Conservation (phyloP, 768 basidiomycete species). For the Psilocybe subaeruginosa region DNA sequence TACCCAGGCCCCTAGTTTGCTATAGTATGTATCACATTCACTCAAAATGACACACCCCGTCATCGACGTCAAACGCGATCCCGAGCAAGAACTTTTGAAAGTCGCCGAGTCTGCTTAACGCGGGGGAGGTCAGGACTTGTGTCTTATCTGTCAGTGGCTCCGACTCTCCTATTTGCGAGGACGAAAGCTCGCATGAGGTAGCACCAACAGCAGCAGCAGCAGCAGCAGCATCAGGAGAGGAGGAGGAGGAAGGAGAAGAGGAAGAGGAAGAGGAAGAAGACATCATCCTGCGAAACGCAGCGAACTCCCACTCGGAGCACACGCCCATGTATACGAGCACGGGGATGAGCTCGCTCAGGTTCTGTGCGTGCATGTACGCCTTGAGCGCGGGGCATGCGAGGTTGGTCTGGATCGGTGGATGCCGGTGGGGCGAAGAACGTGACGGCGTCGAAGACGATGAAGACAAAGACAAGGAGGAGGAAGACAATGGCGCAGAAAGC, state of each 20-base stretch:
- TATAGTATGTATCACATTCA: too few species aligned
- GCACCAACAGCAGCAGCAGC: too few species aligned
- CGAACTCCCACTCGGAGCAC: not conserved
- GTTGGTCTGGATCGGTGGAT: slow-evolving; percentile 16
- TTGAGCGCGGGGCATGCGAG: slow-evolving; percentile 18
- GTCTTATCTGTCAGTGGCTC: not conserved
- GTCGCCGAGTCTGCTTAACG: not conserved
- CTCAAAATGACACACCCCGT: not conserved
- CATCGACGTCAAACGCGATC: not conserved
- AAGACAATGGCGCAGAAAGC: not conserved
- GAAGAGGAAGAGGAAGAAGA: not conserved
- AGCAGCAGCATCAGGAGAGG: too few species aligned
- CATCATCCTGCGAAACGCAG: not conserved
- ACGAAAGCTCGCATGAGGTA: not conserved
- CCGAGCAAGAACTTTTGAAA: not conserved
- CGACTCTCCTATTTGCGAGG: not conserved
- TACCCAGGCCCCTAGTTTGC: too few species aligned
- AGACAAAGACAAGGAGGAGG: not conserved
- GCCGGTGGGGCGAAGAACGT: slow-evolving; percentile 20
- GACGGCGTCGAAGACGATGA: not conserved
- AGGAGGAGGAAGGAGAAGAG: not conserved
- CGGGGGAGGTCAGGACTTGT: not conserved
- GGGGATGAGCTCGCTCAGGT: slow-evolving; percentile 29
- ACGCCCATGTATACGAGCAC: slow-evolving; percentile 23
- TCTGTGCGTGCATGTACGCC: slow-evolving; percentile 17